Conservation (phyloP, 2,329 filamentous ascomycete genomes). For the Cryphonectria radicalis region DNA sequence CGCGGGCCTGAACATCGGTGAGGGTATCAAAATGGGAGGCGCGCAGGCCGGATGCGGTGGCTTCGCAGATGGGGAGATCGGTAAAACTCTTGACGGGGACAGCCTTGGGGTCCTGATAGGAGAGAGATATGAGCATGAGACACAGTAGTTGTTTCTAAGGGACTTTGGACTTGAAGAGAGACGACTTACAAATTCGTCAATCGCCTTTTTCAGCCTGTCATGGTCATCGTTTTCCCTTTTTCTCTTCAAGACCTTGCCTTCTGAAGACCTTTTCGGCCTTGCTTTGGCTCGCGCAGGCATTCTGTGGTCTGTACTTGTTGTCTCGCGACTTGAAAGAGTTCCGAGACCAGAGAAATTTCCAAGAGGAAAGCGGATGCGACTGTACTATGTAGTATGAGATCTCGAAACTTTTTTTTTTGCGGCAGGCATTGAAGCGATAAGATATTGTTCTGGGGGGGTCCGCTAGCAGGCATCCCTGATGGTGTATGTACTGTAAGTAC, state of each 20-base stretch:
- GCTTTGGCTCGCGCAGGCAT: constrained; percentile 24
- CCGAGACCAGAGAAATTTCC: neutral
- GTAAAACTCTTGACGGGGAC: constrained; percentile 70
- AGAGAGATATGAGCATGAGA: neutral
- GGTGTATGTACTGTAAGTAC: neutral
- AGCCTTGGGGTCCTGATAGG: constrained; percentile 61
- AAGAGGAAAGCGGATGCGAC: neutral
- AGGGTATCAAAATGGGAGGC: constrained; percentile 86
- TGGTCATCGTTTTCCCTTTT: constrained; percentile 35
- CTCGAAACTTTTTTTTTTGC: constrained; percentile 10
- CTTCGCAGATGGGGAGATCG: constrained; percentile 82
- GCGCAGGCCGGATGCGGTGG: constrained; percentile 79
- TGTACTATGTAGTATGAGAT: neutral
- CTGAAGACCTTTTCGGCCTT: constrained; percentile 23
- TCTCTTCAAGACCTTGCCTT: constrained; percentile 32
- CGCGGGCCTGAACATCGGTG: constrained; percentile 88
- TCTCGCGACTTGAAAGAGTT: neutral
- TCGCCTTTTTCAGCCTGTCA: constrained; percentile 43
- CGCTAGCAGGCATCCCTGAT: constrained; percentile 6
- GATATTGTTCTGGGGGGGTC: neutral
- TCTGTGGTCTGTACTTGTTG: neutral
- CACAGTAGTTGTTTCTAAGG: too few relatives aligned
- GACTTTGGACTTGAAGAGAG: neutral
- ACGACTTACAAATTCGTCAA: constrained; percentile 64
- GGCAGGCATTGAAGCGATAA: constrained; percentile 17